Conservation (phyloP, 2,329 filamentous ascomycete species). For the Rhytidhysteron rufulum region DNA sequence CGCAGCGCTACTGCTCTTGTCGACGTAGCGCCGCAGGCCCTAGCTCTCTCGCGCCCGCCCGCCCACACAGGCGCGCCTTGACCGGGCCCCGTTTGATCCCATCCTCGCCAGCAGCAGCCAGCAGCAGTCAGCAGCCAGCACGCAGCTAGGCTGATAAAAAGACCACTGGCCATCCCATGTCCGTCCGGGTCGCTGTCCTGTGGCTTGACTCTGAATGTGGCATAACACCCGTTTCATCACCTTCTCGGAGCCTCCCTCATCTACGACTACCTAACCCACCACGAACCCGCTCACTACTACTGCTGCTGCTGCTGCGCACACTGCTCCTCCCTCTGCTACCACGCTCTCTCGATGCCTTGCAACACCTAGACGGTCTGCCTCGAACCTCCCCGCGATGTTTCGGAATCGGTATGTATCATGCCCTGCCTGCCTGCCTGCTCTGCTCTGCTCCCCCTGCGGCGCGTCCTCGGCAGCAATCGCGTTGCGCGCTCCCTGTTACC, state of each 20-base stretch:
- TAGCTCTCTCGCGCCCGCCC: neutral
- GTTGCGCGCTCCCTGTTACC: conserved; percentile 26
- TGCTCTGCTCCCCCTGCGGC: conserved; percentile 1
- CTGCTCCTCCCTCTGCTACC: too few species aligned
- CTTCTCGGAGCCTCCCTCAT: conserved; percentile 18
- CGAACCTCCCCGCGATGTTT: conserved; percentile 41
- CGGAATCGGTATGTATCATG: conserved; percentile 41
- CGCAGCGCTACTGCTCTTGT: too few species aligned
- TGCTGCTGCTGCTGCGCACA: too few species aligned
- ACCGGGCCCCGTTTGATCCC: conserved; percentile 19
- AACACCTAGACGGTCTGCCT: conserved; percentile 18
- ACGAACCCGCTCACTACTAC: too few species aligned
- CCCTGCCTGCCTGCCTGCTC: neutral
- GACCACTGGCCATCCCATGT: conserved; percentile 26
- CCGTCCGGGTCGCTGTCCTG: conserved; percentile 23
- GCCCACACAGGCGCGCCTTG: conserved; percentile 11
- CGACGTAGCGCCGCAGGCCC: too few species aligned
- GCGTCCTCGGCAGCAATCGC: conserved; percentile 13
- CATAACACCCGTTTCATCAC: conserved; percentile 33
- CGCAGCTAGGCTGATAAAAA: conserved; percentile 34
- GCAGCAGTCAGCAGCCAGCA: conserved; percentile 17
- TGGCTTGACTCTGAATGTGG: conserved; percentile 33
- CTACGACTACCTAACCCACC: conserved; percentile 18
- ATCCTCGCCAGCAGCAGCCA: too few species aligned
- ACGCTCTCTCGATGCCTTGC: conserved; percentile 32